phyloP scores from a whole-genome alignment of 805 yeast species.

The Barnettozyma californica region DNA sequence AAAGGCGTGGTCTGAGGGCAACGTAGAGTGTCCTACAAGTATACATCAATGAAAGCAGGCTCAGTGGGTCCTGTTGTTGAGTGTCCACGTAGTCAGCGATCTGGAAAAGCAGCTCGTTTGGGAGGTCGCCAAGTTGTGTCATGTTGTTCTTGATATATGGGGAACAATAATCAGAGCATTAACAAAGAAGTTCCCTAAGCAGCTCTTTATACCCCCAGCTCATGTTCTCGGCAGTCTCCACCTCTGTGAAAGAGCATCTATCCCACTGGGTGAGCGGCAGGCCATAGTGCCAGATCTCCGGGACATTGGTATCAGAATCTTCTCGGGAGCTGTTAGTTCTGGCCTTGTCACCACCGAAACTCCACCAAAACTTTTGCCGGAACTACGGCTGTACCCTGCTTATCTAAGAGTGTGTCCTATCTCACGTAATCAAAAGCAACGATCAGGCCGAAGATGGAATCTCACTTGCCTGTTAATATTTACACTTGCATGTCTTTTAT shows the following conservation, averaged over 20 bases:
- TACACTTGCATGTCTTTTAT: no score
- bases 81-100: conserved; percentile 4
- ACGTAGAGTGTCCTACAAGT: conserved; percentile 13
- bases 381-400: no score
- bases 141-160: background rate
- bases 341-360: background rate
- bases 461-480: no score
- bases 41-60: conserved; percentile 6
- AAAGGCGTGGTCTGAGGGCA: conserved; percentile 8
- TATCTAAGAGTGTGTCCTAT: no score
- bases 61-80: conserved; percentile 5
- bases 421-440: no score
- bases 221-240: background rate
- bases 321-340: background rate
- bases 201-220: background rate
- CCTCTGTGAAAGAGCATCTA: background rate
- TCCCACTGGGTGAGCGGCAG: background rate
- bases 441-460: no score
- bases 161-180: background rate
- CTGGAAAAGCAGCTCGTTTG: conserved; percentile 5
- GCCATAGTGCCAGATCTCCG: background rate
- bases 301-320: background rate
- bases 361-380: background rate
- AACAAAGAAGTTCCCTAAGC: background rate
- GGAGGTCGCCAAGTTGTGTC: background rate